Evolutionary conservation across 768 basidiomycete genomes (phyloP), one percentile per base, ranked within the genome.

Genomic region (Tulasnella sp.): DNA sequence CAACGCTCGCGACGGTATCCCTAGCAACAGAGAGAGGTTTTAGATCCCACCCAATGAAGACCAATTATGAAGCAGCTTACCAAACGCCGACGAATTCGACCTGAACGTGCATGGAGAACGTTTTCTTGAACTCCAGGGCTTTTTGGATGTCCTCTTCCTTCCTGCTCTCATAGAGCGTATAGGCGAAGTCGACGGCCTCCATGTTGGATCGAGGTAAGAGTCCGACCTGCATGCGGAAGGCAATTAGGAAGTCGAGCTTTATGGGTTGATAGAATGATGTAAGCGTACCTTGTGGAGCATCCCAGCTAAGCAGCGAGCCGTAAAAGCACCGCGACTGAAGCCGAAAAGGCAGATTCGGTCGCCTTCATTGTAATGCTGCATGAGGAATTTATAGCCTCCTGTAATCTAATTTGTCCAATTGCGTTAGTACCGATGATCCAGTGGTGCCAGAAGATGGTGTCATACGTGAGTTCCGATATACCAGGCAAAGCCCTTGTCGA

Each of bases 291-390:
- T 44, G 16, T 26, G 40, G 35, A 80, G 10, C 3, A 89, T 87
- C 86, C 92, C 93, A 84, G 91, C 93, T n/a, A 80, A 71, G 32
- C 94, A 85, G 75, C 94, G 88, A 20, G 87, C 87, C 11, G 91
- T 91, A 81, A 88, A 93, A 3, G 88, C 88, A 20, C 90, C 90
- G 39, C 94, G 88, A 70, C 93, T 94, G 82, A 95, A 96, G 0
- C 94, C 93, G 90, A 94, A 94, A 3, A 95, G 85, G 82, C 88
- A 93, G 4, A 95, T 91, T 80, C 89, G 90, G 83, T 94, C 93
- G 0, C 90, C 91, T 26, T 87, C 40, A 83, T 83, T 29, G 82
- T 91, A 93, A 81, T 91, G 93, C 79, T 91, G 87, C 93, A 94
- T 93, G 74, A 94, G 84, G 83, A 91, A 94, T 79, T 84, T 85